Percentiles rank a stretch among this genome's conserved stretches.
These are phyloP conservation scores for Cotoneaster glaucophyllus DNA, from an alignment of 306 rosid species.

Conservation along the genomic window DNA sequence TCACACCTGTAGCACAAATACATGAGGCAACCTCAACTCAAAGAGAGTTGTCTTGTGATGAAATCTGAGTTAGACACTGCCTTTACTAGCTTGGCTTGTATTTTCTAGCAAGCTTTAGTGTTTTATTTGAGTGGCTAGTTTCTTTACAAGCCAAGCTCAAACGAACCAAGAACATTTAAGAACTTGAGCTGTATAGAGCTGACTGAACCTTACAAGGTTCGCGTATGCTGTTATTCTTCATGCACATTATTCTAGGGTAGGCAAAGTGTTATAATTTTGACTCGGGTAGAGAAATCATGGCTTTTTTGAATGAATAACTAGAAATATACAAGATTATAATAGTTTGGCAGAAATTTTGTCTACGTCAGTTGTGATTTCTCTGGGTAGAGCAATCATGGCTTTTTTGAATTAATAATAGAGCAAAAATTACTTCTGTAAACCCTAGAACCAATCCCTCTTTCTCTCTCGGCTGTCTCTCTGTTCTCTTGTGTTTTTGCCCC, in stretches of 20 bases:
- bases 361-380: no score
- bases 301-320: no score
- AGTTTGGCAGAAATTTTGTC: no score
- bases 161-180: not conserved
- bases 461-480: no score
- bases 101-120: not conserved
- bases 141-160: not conserved
- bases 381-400: no score
- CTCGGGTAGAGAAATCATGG: no score
- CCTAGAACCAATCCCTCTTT: no score
- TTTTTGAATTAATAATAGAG: no score
- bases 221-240: not conserved
- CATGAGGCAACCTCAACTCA: not conserved
- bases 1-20: not conserved
- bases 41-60: not conserved
- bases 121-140: not conserved
- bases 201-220: not conserved
- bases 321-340: no score
- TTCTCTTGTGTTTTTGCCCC: no score
- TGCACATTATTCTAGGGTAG: not conserved
- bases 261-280: not conserved
- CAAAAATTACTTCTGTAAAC: no score
- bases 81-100: not conserved
- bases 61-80: not conserved
- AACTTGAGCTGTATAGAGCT: not conserved